Evolutionary conservation across 148 eudicot species (phyloP).

Genomic region (Vaccinium corymbosum): DNA sequence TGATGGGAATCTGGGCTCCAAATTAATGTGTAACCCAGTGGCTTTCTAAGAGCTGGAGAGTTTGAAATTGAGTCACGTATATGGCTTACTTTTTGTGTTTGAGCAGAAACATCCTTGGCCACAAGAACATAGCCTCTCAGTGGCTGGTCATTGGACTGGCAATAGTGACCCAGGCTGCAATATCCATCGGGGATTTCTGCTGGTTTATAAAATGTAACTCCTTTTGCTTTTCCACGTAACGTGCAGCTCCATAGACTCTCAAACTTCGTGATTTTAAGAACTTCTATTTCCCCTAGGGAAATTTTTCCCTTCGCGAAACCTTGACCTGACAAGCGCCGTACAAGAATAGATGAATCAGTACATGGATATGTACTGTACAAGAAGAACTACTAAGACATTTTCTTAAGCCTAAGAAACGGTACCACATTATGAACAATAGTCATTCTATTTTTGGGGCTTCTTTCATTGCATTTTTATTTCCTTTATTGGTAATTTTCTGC

Average conservation of each 20-base stretch:
- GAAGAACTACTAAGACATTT: neutral
- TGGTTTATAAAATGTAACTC: slow-evolving; percentile 68
- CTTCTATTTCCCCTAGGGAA: slow-evolving; percentile 75
- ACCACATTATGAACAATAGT: neutral
- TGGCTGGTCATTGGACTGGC: slow-evolving; percentile 57
- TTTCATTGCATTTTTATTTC: neutral
- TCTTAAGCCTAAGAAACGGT: neutral
- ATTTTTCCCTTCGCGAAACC: slow-evolving; percentile 76
- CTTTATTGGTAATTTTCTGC: neutral
- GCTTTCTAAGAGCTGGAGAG: slow-evolving; percentile 59
- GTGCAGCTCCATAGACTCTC: slow-evolving; percentile 54
- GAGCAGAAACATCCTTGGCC: slow-evolving; percentile 40
- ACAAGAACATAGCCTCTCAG: slow-evolving; percentile 72
- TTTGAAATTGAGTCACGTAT: slow-evolving; percentile 1
- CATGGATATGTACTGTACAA: neutral
- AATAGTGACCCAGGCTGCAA: slow-evolving; percentile 71
- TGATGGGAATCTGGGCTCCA: slow-evolving; percentile 48
- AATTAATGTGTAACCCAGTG: slow-evolving; percentile 55
- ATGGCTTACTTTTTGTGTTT: neutral
- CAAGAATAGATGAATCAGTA: neutral
- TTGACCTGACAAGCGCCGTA: slow-evolving; percentile 41
- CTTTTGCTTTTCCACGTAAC: slow-evolving; percentile 43
- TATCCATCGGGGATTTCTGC: slow-evolving; percentile 62
- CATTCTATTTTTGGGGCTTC: neutral
- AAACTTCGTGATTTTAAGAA: slow-evolving; percentile 51